phyloP scores from a whole-genome alignment of 1,139 yeast species.

The Groenewaldozyma auringiensis region DNA sequence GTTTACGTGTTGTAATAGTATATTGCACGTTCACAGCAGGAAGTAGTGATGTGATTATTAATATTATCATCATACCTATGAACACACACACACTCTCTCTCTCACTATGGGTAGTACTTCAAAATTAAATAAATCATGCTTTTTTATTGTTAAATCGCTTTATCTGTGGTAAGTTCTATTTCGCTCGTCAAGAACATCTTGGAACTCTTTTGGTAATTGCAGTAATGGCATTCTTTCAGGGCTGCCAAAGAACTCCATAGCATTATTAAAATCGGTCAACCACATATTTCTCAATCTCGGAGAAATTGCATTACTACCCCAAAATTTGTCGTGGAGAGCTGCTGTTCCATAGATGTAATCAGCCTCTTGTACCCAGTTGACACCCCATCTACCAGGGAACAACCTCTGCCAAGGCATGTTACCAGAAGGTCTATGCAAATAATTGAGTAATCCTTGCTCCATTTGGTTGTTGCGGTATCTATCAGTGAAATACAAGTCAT shows the following conservation, averaged over 20 bases:
- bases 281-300: conserved; percentile 5
- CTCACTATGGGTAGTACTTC: too few relatives aligned
- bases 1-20: too few relatives aligned
- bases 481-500: conserved; percentile 7
- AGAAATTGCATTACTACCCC: conserved; percentile 5
- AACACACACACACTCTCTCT: too few relatives aligned
- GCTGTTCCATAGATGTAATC: conserved; percentile 13
- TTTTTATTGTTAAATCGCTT: too few relatives aligned
- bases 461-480: conserved; percentile 6
- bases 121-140: too few relatives aligned
- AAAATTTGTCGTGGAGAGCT: conserved; percentile 13
- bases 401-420: conserved; percentile 12
- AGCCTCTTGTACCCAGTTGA: conserved; percentile 10
- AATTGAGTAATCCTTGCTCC: conserved; percentile 15
- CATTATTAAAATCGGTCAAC: conserved; percentile 6
- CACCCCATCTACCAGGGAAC: conserved; percentile 13
- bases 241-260: conserved; percentile 1
- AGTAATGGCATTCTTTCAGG: neutral
- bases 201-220: neutral
- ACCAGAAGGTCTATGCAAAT: conserved; percentile 11
- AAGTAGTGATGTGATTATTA: too few relatives aligned
- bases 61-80: too few relatives aligned
- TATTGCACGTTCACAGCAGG: too few relatives aligned
- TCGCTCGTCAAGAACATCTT: neutral
- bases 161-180: neutral